These are phyloP conservation scores for Phytophthora fragariae DNA, from an alignment of 352 stramenopile genomes.

Conservation along the genomic window DNA sequence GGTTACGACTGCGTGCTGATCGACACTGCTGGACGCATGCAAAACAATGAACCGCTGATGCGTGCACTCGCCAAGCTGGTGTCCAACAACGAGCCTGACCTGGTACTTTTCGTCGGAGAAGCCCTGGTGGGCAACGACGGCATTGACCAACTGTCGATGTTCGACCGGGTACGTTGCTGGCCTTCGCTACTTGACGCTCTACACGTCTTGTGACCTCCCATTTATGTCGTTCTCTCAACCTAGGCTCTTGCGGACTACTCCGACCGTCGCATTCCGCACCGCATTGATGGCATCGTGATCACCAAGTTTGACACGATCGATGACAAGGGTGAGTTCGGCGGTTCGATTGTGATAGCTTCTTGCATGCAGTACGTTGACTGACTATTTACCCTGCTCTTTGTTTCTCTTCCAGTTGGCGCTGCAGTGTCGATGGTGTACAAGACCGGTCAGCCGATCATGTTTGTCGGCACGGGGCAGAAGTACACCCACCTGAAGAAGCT, in stretches of 20 bases:
- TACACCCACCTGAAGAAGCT: slow-evolving; percentile 99
- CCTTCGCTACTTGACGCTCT: neutral
- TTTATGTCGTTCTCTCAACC: slow-evolving; percentile 9
- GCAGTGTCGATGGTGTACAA: slow-evolving; percentile 99
- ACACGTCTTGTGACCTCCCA: slow-evolving; percentile 13
- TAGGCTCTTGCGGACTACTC: slow-evolving; percentile 91
- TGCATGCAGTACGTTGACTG: neutral
- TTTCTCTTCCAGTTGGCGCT: slow-evolving; percentile 92
- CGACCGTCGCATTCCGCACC: slow-evolving; percentile 84
- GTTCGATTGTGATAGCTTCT: neutral
- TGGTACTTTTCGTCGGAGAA: slow-evolving; percentile 99
- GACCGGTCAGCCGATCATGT: slow-evolving; percentile 98
- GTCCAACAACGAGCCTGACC: slow-evolving; percentile 96
- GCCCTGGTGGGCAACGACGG: slow-evolving; percentile 99
- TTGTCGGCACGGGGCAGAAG: slow-evolving; percentile 99
- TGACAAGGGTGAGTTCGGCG: slow-evolving; percentile 92
- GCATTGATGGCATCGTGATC: slow-evolving; percentile 98
- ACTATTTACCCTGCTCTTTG: slow-evolving; percentile 3
- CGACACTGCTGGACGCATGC: slow-evolving; percentile 98
- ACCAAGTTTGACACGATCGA: slow-evolving; percentile 99
- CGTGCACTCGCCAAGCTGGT: slow-evolving; percentile 97
- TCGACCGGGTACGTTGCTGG: slow-evolving; percentile 81
- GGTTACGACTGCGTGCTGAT: slow-evolving; percentile 98
- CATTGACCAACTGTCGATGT: slow-evolving; percentile 97
- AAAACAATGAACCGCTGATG: slow-evolving; percentile 99